Conservation (phyloP, 2,329 filamentous ascomycete genomes). For the Coleophoma cylindrospora region DNA sequence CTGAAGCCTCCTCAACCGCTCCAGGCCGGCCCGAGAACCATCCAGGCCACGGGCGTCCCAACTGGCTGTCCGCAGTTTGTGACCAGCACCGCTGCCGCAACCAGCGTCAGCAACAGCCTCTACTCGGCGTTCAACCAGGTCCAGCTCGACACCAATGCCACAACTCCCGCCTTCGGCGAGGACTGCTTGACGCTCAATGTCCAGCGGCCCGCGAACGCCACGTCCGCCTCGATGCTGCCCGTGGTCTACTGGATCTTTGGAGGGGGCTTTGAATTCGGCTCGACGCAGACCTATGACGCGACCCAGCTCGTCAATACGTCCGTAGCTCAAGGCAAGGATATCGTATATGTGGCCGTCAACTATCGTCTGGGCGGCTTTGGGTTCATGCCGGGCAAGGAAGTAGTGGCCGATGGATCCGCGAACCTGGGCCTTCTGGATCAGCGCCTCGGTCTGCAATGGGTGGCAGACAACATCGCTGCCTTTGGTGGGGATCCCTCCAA, state of each 20-base stretch:
- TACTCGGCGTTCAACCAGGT: conserved; percentile 31
- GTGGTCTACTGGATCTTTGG: conserved; percentile 70
- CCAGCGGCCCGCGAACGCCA: conserved; percentile 51
- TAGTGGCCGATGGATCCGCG: conserved; percentile 59
- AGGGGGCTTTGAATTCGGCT: conserved; percentile 56
- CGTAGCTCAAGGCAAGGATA: conserved; percentile 48
- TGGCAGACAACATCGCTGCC: conserved; percentile 68
- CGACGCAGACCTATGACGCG: conserved; percentile 41
- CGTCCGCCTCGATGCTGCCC: conserved; percentile 51
- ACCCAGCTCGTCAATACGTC: conserved; percentile 39
- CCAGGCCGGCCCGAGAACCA: conserved; percentile 49
- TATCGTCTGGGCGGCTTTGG: conserved; percentile 74
- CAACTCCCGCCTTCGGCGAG: conserved; percentile 47
- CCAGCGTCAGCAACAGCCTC: conserved; percentile 36
- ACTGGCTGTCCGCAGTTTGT: conserved; percentile 70
- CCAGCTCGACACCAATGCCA: conserved; percentile 53
- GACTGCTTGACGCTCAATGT: conserved; percentile 61
- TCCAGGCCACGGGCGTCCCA: conserved; percentile 53
- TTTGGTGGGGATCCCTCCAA: conserved; percentile 78
- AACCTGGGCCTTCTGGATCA: conserved; percentile 74
- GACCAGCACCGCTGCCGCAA: conserved; percentile 41
- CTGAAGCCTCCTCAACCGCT: conserved; percentile 64
- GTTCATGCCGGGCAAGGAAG: conserved; percentile 65
- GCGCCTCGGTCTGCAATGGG: conserved; percentile 68
- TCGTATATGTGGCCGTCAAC: conserved; percentile 73